phyloP scores from a whole-genome alignment of 2,329 filamentous ascomycete genomes.

The Macrophomina pseudophaseolina region DNA sequence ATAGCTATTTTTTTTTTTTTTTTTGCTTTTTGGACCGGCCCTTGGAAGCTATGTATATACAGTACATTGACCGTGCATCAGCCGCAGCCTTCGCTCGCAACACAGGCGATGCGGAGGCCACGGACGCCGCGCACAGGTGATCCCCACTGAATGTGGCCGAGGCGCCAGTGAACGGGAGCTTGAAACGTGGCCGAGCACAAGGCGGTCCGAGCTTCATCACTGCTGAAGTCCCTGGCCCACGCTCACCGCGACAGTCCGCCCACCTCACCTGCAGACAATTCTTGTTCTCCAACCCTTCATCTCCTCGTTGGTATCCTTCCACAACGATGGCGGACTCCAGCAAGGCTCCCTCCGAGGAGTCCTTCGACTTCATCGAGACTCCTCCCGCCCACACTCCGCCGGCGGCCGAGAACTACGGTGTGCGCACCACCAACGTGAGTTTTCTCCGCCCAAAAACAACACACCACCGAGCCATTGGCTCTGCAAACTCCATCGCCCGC shows the following conservation, averaged over 20 bases:
- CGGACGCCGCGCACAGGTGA: constrained; percentile 14
- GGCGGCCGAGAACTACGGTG: constrained; percentile 62
- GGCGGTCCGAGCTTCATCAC: constrained; percentile 21
- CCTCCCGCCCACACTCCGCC: constrained; percentile 60
- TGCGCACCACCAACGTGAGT: constrained; percentile 65
- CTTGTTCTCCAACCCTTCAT: constrained; percentile 43
- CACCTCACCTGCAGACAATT: constrained; percentile 11
- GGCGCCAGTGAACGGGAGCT: constrained; percentile 20
- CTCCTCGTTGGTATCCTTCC: not conserved
- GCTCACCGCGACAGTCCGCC: constrained; percentile 14
- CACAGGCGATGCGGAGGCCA: not conserved
- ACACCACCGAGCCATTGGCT: constrained; percentile 40
- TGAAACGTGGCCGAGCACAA: constrained; percentile 23
- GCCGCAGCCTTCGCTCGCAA: too few species aligned
- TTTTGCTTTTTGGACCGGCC: too few species aligned
- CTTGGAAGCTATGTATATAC: too few species aligned
- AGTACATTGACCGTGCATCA: too few species aligned
- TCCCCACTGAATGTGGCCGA: not conserved
- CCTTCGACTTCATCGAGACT: constrained; percentile 71
- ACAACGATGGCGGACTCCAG: constrained; percentile 40
- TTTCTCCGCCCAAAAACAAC: constrained; percentile 13
- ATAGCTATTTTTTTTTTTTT: too few species aligned
- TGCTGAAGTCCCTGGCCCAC: not conserved
- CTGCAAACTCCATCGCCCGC: constrained; percentile 27
- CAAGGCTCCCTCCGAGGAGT: constrained; percentile 52